Conservation (phyloP, 805 yeast species). For the Yarrowia hollandica region DNA sequence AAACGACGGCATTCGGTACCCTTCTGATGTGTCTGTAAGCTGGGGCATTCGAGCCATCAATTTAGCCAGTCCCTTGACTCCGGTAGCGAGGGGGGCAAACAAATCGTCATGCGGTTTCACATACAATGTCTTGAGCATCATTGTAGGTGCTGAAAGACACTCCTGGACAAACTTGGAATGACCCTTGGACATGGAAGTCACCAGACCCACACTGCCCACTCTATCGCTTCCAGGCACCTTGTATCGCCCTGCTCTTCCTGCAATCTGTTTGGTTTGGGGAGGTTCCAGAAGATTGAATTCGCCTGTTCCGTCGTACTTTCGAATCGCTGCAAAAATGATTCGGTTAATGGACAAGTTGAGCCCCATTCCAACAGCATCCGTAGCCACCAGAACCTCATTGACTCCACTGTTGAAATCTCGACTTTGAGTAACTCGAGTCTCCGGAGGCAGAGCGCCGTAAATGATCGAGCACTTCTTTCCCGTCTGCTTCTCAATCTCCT, state of each 20-base stretch:
- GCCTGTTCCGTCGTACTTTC: slow-evolving; percentile 44
- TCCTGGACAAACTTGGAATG: not conserved
- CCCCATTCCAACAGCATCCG: slow-evolving; percentile 99
- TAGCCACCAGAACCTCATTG: slow-evolving; percentile 83
- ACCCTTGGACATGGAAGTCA: not conserved
- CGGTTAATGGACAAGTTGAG: slow-evolving; percentile 80
- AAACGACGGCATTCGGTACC: not conserved
- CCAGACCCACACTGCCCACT: slow-evolving; percentile 7
- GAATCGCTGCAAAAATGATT: slow-evolving; percentile 66
- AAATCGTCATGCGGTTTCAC: slow-evolving; percentile 17
- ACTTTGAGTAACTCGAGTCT: slow-evolving; percentile 85
- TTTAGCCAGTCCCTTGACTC: slow-evolving; percentile 7
- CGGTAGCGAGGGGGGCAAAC: slow-evolving; percentile 1
- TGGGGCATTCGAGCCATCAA: slow-evolving; percentile 3
- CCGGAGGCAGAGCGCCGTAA: slow-evolving; percentile 96
- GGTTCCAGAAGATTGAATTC: slow-evolving; percentile 54
- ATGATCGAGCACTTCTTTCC: slow-evolving; percentile 75
- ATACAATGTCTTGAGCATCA: not conserved
- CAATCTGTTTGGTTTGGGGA: slow-evolving; percentile 81
- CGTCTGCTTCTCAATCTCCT: slow-evolving; percentile 64
- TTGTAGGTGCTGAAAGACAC: not conserved
- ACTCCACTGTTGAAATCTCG: slow-evolving; percentile 72
- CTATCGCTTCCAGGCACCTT: slow-evolving; percentile 39
- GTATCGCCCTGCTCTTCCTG: slow-evolving; percentile 93
- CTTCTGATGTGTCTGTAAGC: not conserved